Percentiles rank a stretch among this genome's conserved stretches.
These are phyloP conservation scores for Przewalskia tangutica DNA, from an alignment of 257 asterid genomes.

Conservation along the genomic window DNA sequence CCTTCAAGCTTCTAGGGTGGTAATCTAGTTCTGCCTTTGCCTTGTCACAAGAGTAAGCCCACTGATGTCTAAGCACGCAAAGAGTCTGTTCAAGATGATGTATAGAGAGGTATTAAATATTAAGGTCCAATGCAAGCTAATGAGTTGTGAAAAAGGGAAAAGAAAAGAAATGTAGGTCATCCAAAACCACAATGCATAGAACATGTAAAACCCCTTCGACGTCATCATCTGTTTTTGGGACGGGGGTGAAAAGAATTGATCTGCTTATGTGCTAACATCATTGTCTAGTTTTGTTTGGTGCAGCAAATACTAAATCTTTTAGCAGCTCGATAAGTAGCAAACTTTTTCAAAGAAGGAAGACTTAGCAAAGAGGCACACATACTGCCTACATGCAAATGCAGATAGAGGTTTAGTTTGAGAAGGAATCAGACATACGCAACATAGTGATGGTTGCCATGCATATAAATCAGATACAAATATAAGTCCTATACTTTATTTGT, in stretches of 20 bases:
- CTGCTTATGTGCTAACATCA: not conserved
- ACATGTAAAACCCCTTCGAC: not conserved
- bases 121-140: not conserved
- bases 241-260: not conserved
- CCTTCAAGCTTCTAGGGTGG: conserved; percentile 65
- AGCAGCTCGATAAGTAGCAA: not conserved
- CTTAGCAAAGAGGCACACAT: not conserved
- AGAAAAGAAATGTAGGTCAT: not conserved
- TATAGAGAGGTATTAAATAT: conserved; percentile 2
- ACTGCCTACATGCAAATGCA: not conserved
- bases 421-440: not conserved
- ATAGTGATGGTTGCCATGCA: not conserved
- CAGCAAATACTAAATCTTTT: not conserved
- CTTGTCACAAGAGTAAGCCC: conserved; percentile 84
- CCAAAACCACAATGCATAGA: not conserved
- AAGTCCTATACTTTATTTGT: not conserved
- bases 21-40: conserved; percentile 75
- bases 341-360: not conserved
- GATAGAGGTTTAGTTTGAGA: not conserved
- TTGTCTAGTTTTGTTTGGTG: not conserved
- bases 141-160: not conserved
- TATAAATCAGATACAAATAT: not conserved
- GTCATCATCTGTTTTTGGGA: not conserved
- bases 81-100: conserved; percentile 41
- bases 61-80: conserved; percentile 55